phyloP scores from a whole-genome alignment of 495 filamentous ascomycete species.

The Hypoxylon fragiforme region DNA sequence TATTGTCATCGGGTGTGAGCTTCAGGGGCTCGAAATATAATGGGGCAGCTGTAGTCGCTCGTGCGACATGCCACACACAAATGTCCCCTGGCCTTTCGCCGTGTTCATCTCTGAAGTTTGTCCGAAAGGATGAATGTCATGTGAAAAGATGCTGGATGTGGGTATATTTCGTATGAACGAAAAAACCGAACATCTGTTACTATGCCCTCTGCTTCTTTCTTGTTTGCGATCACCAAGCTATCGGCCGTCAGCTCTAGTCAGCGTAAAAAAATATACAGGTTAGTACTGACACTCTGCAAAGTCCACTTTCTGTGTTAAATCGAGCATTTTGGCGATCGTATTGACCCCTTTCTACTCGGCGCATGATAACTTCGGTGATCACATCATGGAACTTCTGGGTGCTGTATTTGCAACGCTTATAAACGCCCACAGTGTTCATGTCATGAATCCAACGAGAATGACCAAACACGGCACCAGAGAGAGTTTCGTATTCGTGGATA shows the following conservation, averaged over 20 bases:
- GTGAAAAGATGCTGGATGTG: not conserved
- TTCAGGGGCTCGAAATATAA: conserved; percentile 51
- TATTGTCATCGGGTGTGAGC: conserved; percentile 18
- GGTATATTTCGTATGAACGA: conserved; percentile 2
- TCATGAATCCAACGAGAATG: conserved; percentile 25
- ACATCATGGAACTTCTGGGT: conserved; percentile 47
- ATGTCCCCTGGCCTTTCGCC: conserved; percentile 33
- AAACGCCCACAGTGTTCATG: conserved; percentile 5
- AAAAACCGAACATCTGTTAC: not conserved
- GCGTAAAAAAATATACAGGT: not conserved
- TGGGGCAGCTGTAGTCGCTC: conserved; percentile 57
- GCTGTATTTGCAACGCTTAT: conserved; percentile 42
- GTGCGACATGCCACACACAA: conserved; percentile 55
- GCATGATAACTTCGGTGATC: conserved; percentile 42
- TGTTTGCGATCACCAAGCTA: conserved; percentile 7
- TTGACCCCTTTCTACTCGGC: conserved; percentile 9
- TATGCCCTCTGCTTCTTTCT: not conserved
- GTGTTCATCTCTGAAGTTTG: conserved; percentile 6
- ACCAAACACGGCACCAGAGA: conserved; percentile 53
- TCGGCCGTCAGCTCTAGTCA: not conserved
- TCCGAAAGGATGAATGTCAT: too few species aligned
- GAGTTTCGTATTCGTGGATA: conserved; percentile 49
- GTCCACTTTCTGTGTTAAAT: conserved; percentile 32
- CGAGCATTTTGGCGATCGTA: conserved; percentile 5
- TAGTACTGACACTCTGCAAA: conserved; percentile 42